Percentiles rank a stretch among this genome's conserved stretches.
Conservation (phyloP, 2,329 filamentous ascomycete genomes). For the Calonectria montana region DNA sequence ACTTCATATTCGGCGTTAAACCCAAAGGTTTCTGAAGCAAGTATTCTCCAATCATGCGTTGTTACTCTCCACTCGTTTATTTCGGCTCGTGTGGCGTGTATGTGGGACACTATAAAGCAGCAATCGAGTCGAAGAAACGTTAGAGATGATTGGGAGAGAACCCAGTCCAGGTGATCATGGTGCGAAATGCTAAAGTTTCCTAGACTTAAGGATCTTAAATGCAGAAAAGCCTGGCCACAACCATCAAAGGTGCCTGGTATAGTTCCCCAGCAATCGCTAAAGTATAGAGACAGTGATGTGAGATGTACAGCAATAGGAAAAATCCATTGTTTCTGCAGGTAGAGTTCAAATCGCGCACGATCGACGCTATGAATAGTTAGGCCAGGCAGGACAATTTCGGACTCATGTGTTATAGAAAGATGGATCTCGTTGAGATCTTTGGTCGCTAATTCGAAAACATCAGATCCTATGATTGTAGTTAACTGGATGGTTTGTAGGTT, state of each 20-base stretch:
- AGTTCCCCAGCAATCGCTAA: slow-evolving; percentile 30
- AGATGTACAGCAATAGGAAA: slow-evolving; percentile 28
- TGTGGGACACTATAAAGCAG: slow-evolving; percentile 24
- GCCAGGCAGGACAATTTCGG: not conserved
- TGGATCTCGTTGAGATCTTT: slow-evolving; percentile 29
- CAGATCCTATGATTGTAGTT: not conserved
- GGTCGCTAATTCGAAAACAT: slow-evolving; percentile 16
- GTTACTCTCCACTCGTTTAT: not conserved
- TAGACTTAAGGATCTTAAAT: slow-evolving; percentile 32
- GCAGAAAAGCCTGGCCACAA: slow-evolving; percentile 29
- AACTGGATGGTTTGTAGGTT: slow-evolving; percentile 32
- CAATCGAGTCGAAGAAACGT: slow-evolving; percentile 3
- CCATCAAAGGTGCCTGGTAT: slow-evolving; percentile 36
- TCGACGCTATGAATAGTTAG: slow-evolving; percentile 13
- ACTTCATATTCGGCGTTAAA: not conserved
- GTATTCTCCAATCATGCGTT: slow-evolving; percentile 24
- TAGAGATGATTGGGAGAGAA: slow-evolving; percentile 25
- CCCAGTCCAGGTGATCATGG: slow-evolving; percentile 41
- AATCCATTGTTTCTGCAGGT: slow-evolving; percentile 29
- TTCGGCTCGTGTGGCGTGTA: not conserved
- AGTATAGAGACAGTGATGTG: slow-evolving; percentile 32
- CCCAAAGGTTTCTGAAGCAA: not conserved
- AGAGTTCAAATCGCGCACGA: slow-evolving; percentile 27
- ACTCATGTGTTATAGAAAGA: slow-evolving; percentile 2
- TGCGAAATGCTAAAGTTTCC: slow-evolving; percentile 25